Conservation (phyloP, 371 early-diverging fungal species). For the Fennellomyces sp. region DNA sequence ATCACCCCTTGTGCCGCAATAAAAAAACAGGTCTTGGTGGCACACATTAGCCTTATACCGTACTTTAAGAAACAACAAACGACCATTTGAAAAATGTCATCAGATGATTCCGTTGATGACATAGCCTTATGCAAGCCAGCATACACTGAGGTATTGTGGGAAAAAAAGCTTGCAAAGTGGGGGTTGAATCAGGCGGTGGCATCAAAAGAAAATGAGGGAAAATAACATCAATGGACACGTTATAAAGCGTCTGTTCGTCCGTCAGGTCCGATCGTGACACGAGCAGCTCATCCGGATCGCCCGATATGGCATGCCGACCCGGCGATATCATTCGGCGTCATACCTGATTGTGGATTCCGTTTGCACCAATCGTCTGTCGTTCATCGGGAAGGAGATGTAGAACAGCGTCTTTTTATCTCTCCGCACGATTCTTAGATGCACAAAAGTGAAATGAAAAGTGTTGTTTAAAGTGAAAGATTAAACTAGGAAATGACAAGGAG, state of each 20-base stretch:
- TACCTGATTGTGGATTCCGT: neutral
- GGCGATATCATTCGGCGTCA: constrained; percentile 3
- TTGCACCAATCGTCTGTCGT: neutral
- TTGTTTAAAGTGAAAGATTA: too few species aligned
- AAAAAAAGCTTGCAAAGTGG: too few species aligned
- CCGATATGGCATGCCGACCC: neutral
- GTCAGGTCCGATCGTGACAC: constrained; percentile 2
- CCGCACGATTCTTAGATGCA: neutral
- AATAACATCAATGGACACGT: neutral
- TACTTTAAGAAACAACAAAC: neutral
- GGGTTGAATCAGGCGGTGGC: too few species aligned
- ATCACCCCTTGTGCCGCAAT: neutral
- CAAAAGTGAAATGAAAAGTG: neutral
- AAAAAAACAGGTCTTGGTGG: neutral
- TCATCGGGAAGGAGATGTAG: neutral
- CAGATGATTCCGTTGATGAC: neutral
- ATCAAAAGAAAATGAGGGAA: neutral
- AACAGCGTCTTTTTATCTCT: neutral
- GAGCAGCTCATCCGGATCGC: neutral
- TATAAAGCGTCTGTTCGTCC: constrained; percentile 5
- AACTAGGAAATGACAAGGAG: too few species aligned
- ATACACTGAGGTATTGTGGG: neutral
- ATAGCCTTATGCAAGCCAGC: neutral
- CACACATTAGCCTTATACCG: neutral
- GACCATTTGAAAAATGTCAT: neutral